A percentile compares a stretch with the other conserved stretches of the same genome.
These are phyloP conservation scores for Xylariaceae sp. DNA, from an alignment of 2,329 filamentous ascomycete species.

Conservation along the genomic window DNA sequence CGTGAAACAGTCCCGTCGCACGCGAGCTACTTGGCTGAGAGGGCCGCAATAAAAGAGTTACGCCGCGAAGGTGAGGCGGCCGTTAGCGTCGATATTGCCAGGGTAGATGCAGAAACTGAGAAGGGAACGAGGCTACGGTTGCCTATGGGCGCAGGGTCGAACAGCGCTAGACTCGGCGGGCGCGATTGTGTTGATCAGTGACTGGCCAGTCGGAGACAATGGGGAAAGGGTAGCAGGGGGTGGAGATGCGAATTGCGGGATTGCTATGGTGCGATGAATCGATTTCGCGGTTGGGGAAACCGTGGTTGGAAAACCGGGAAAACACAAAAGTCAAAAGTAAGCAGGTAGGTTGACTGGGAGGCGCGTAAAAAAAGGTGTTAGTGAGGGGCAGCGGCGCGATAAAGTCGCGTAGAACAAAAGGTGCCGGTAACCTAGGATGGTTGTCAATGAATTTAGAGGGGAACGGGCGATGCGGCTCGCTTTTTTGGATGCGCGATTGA, in stretches of 20 bases:
- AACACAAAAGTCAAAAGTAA: slow-evolving; percentile 15
- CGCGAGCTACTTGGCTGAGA: slow-evolving; percentile 9
- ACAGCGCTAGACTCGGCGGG: background rate
- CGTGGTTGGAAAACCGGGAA: slow-evolving; percentile 30
- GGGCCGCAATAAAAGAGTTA: slow-evolving; percentile 1
- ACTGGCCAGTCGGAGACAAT: slow-evolving; percentile 5
- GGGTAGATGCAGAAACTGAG: slow-evolving; percentile 2
- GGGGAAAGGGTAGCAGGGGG: slow-evolving; percentile 2
- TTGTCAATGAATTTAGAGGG: slow-evolving; percentile 53
- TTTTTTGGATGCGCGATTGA: slow-evolving; percentile 55
- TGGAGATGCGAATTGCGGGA: slow-evolving; percentile 11
- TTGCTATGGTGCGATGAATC: background rate
- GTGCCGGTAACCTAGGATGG: slow-evolving; percentile 50
- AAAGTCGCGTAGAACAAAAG: slow-evolving; percentile 51
- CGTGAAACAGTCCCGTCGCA: slow-evolving; percentile 20
- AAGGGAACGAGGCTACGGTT: slow-evolving; percentile 11
- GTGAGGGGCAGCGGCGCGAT: slow-evolving; percentile 41
- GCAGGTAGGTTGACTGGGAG: slow-evolving; percentile 29
- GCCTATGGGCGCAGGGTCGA: slow-evolving; percentile 15
- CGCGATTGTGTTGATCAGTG: slow-evolving; percentile 16
- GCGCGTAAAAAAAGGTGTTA: slow-evolving; percentile 28
- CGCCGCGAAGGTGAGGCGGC: slow-evolving; percentile 3
- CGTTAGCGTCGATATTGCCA: slow-evolving; percentile 4
- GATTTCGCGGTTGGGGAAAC: slow-evolving; percentile 10
- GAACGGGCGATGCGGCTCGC: slow-evolving; percentile 49